Base-by-base conservation (phyloP, 2,329 filamentous ascomycete genomes). In the Boeremia lycopersici region DNA sequence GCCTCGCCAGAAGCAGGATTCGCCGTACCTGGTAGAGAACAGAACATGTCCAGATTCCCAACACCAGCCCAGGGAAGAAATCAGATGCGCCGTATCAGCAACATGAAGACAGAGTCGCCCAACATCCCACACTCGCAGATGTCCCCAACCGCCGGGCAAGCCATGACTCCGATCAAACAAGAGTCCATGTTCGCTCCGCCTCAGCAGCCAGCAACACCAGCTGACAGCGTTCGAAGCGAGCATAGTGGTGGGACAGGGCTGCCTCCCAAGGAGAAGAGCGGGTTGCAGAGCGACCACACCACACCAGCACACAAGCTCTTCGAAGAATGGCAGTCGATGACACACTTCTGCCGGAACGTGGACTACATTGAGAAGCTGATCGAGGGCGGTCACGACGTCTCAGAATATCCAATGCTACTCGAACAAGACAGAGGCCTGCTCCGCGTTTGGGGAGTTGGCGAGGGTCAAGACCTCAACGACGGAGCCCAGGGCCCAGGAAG, bases 231-330 rank as follows among this genome's bases (percentile, higher is more conserved):
- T 8, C 57, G 63, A 45, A 72, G 66, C 12, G 65, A 68, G 19
- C 61, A 61, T 33, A 67, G 67, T 26, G 63, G 59, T 34, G 38
- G 46, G 5, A 59, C 57, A 9, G 62, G 57, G 15, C 50, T 48
- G 2, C 45, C 48, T 23, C 53, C 59, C 6, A 65, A 69, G 42
- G 68, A 71, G 19, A 69, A 62, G 42, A 60, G 49, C 8, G 71
- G 70, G n/a, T 90, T 96, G 51, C 90, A 91, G 0, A 84, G 87
- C 26, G 90, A 96, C 62, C 93, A 98, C 69, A 96, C 91, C 0
- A 97, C 93, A 0, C 86, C 91, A n/a, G 92, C 92, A 1, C 90
- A 95, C 45, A 85, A 92, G 59, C 79, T 98, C 15, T 78, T 98
- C 76, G 81, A 69, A 77, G 82, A 58, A 70, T 97, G 69, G 86